Evolutionary conservation across 2,329 filamentous ascomycete genomes (phyloP).

Genomic region (Diplocarpon mali): DNA sequence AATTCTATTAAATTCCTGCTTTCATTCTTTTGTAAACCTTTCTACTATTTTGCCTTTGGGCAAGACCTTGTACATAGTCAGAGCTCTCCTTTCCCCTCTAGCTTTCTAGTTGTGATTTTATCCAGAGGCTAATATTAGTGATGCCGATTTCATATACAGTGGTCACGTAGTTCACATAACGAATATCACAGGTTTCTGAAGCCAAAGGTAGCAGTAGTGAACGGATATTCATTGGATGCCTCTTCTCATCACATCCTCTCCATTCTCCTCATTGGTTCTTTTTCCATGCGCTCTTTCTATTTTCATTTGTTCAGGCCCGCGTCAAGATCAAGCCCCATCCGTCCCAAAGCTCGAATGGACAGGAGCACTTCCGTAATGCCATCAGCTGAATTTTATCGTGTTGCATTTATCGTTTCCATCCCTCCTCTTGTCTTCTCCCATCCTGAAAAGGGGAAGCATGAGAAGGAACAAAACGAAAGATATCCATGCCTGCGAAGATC

Average conservation of each 20-base stretch:
- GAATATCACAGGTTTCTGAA: no score
- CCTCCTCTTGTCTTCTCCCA: slow-evolving; percentile 1
- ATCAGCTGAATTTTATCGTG: slow-evolving; percentile 19
- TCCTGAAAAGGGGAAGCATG: slow-evolving; percentile 10
- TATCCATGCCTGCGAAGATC: slow-evolving; percentile 9
- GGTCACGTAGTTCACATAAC: no score
- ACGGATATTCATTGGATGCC: no score
- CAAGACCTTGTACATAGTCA: no score
- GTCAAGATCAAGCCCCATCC: slow-evolving; percentile 26
- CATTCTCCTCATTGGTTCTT: background rate
- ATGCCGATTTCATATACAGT: no score
- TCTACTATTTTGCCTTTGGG: no score
- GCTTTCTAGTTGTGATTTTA: no score
- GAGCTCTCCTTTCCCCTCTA: no score
- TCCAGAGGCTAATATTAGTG: no score
- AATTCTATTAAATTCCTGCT: no score
- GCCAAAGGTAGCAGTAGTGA: no score
- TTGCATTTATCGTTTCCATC: slow-evolving; percentile 1
- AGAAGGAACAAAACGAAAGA: slow-evolving; percentile 1
- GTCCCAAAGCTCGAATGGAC: slow-evolving; percentile 23
- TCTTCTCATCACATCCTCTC: background rate
- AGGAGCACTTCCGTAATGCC: slow-evolving; percentile 30
- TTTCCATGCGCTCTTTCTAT: background rate
- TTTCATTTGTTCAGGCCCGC: background rate
- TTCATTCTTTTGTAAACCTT: no score